Evolutionary conservation across 1,284 basidiomycete genomes (phyloP).

Genomic region (Porogramme epimiltina): DNA sequence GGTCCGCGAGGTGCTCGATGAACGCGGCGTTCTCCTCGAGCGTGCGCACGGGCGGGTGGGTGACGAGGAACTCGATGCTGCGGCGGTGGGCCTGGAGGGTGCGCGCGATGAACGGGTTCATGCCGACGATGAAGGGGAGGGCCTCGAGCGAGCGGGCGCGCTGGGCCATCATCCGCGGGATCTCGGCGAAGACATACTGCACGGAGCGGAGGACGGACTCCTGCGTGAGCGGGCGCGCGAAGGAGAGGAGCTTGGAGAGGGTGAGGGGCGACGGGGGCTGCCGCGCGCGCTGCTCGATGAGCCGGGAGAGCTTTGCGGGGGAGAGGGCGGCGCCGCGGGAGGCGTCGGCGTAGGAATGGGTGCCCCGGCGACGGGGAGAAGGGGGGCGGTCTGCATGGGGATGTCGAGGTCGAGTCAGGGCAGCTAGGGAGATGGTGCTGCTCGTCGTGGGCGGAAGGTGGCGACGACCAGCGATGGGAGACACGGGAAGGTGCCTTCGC

Average conservation of each 20-base stretch:
- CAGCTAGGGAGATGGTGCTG: neutral
- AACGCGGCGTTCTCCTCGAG: constrained; percentile 75
- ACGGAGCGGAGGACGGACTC: constrained; percentile 72
- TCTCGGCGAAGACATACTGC: constrained; percentile 68
- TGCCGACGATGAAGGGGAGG: constrained; percentile 86
- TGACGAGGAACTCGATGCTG: constrained; percentile 75
- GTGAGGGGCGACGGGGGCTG: constrained; percentile 65
- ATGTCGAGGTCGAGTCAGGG: neutral
- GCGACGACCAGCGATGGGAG: too few species aligned
- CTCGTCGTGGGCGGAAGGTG: neutral
- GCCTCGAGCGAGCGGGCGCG: constrained; percentile 71
- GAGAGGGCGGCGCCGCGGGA: constrained; percentile 18
- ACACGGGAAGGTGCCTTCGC: too few species aligned
- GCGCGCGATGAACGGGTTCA: constrained; percentile 84
- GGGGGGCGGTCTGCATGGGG: neutral
- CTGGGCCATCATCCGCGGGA: constrained; percentile 72
- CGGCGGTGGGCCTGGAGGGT: constrained; percentile 75
- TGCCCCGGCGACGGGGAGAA: constrained; percentile 2
- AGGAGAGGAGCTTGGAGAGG: constrained; percentile 69
- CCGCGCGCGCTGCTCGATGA: constrained; percentile 55
- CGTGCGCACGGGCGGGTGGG: constrained; percentile 64
- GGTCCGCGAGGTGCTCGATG: constrained; percentile 63
- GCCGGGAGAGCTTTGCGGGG: constrained; percentile 45
- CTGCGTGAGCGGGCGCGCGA: constrained; percentile 69
- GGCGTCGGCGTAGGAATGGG: constrained; percentile 7